A percentile compares a stretch with the other conserved stretches of the same genome.
These are phyloP conservation scores for Pleurotus giganteus DNA, from an alignment of 768 basidiomycete genomes.

Conservation along the genomic window DNA sequence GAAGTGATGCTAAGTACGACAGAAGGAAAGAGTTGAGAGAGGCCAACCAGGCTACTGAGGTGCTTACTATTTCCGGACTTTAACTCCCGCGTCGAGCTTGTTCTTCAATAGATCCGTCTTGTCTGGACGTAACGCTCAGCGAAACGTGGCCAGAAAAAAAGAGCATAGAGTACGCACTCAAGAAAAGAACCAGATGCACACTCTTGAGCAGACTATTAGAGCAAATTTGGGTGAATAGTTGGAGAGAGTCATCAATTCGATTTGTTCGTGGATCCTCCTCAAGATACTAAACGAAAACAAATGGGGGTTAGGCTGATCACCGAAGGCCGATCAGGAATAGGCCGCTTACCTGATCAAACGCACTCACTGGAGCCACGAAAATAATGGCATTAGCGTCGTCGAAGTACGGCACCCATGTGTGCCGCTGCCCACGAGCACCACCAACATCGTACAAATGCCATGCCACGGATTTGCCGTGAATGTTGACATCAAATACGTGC, in stretches of 20 bases:
- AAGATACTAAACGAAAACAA: conserved; percentile 61
- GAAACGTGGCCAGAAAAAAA: not conserved
- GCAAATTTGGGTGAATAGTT: conserved; percentile 83
- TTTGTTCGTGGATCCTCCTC: conserved; percentile 87
- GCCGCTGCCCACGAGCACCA: conserved; percentile 68
- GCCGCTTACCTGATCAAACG: conserved; percentile 65
- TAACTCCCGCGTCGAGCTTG: conserved; percentile 69
- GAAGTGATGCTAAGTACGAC: conserved; percentile 77
- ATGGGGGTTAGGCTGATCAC: conserved; percentile 9
- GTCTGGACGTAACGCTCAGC: conserved; percentile 34
- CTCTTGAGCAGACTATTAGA: conserved; percentile 77
- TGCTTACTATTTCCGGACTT: conserved; percentile 77
- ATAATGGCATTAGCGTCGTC: conserved; percentile 80
- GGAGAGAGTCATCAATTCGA: conserved; percentile 85
- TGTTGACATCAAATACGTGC: conserved; percentile 78
- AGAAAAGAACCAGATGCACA: conserved; percentile 57
- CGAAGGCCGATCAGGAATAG: conserved; percentile 1
- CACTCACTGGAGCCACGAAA: conserved; percentile 76
- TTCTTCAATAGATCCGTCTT: conserved; percentile 76
- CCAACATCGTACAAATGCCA: conserved; percentile 77
- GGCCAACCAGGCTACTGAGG: conserved; percentile 8
- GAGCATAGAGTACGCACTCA: conserved; percentile 39
- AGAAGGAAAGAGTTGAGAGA: conserved; percentile 4
- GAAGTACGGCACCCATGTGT: conserved; percentile 78
- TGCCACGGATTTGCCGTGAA: conserved; percentile 73